Evolutionary conservation across 2,329 filamentous ascomycete genomes (phyloP).

Genomic region (Ophiocordyceps australis): DNA sequence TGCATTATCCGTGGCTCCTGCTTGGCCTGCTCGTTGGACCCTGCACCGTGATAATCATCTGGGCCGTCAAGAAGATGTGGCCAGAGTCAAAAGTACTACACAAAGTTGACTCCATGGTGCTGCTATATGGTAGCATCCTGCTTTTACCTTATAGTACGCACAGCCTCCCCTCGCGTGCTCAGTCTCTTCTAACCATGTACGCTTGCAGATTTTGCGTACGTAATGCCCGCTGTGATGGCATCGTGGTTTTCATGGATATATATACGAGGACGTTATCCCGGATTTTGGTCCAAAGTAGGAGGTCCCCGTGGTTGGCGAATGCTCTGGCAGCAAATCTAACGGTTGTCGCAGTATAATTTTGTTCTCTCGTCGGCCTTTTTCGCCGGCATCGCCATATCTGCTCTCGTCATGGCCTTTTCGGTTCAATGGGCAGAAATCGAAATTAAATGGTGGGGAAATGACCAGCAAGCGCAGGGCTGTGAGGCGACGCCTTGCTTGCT

Average conservation of each 20-base stretch:
- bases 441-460: constrained; percentile 28
- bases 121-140: background rate
- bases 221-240: constrained; percentile 26
- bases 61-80: constrained; percentile 15
- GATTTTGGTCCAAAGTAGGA: constrained; percentile 28
- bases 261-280: constrained; percentile 22
- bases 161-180: no score
- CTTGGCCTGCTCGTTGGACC: constrained; percentile 20
- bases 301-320: no score
- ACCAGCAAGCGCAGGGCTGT: constrained; percentile 6
- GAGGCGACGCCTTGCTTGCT: constrained; percentile 8
- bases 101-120: background rate
- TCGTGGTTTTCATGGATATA: constrained; percentile 29
- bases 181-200: constrained; percentile 18
- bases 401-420: constrained; percentile 28
- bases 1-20: constrained; percentile 16
- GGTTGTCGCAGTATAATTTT: constrained; percentile 22
- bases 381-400: constrained; percentile 24
- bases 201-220: constrained; percentile 16
- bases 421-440: constrained; percentile 18
- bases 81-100: constrained; percentile 10
- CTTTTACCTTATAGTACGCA: background rate
- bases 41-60: constrained; percentile 15
- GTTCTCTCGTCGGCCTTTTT: constrained; percentile 27
- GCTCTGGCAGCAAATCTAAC: no score